A percentile compares a stretch with the other conserved stretches of the same genome.
Conservation (phyloP, 2,329 filamentous ascomycete species). For the Aspergillus sp. region DNA sequence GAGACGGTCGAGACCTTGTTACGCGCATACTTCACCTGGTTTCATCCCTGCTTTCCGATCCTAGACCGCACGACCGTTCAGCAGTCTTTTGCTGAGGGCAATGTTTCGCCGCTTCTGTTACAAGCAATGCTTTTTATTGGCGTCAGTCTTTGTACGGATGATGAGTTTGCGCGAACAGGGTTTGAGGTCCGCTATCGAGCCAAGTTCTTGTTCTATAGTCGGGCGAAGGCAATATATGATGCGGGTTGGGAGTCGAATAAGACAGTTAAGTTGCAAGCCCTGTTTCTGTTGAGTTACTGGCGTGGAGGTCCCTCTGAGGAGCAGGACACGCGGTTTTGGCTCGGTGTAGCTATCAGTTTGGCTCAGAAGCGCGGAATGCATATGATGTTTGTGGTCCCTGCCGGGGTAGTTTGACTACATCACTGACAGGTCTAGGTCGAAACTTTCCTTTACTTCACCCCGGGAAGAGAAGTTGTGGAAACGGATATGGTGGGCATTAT, state of each 20-base stretch:
- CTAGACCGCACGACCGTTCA: constrained; percentile 50
- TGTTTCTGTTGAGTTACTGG: constrained; percentile 60
- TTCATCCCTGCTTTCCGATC: constrained; percentile 58
- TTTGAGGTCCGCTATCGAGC: constrained; percentile 51
- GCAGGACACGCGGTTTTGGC: constrained; percentile 52
- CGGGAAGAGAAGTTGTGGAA: constrained; percentile 43
- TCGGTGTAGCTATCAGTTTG: constrained; percentile 52
- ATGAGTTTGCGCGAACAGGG: constrained; percentile 45
- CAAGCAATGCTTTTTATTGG: constrained; percentile 58
- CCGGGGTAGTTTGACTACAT: constrained; percentile 1
- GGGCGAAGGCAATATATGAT: constrained; percentile 54
- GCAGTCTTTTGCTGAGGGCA: constrained; percentile 39
- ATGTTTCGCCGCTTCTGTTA: constrained; percentile 51
- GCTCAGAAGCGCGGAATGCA: constrained; percentile 50
- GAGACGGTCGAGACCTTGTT: constrained; percentile 46
- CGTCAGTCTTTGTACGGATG: constrained; percentile 53
- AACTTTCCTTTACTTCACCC: constrained; percentile 29
- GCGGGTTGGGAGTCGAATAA: constrained; percentile 55
- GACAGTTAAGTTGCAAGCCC: constrained; percentile 50
- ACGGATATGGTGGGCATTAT: constrained; percentile 57
- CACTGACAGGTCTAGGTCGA: constrained; percentile 21
- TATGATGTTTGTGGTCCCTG: constrained; percentile 27
- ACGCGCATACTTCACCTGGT: constrained; percentile 56
- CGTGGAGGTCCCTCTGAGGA: constrained; percentile 50
- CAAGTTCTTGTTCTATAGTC: constrained; percentile 52